Conservation (phyloP, 352 stramenopile genomes). For the Thalassiosira sp. region DNA sequence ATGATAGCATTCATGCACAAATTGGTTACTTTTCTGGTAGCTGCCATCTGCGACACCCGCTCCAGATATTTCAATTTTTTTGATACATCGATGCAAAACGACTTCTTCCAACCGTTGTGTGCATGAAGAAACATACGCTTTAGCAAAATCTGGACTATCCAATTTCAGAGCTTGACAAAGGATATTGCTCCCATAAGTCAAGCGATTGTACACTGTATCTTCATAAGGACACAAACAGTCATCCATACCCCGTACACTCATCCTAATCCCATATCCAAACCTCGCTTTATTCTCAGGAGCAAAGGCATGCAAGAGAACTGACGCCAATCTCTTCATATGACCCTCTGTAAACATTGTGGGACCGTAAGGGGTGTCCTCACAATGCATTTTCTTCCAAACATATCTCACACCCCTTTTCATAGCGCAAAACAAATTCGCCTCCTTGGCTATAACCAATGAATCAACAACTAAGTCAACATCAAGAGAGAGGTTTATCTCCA, state of each 20-base stretch:
- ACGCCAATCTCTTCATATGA: not conserved
- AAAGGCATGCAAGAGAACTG: not conserved
- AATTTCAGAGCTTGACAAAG: not conserved
- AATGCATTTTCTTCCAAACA: slow-evolving; percentile 5
- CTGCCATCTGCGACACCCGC: not conserved
- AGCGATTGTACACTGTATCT: too few species aligned
- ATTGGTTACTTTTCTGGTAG: not conserved
- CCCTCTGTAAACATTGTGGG: not conserved
- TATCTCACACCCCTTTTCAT: not conserved
- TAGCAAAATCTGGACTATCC: not conserved
- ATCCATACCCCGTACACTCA: not conserved
- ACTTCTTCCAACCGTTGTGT: not conserved
- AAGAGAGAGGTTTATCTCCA: not conserved
- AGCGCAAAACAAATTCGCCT: not conserved
- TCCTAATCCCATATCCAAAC: not conserved
- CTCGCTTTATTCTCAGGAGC: slow-evolving; percentile 3
- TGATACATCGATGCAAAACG: not conserved
- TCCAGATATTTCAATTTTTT: not conserved
- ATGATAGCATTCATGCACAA: not conserved
- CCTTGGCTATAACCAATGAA: not conserved
- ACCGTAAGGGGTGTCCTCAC: not conserved
- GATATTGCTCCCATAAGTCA: too few species aligned
- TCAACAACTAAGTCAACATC: not conserved
- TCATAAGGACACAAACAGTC: not conserved
- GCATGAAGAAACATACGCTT: not conserved